These are phyloP conservation scores for Eutrema salsugineum DNA, from an alignment of 441 rosid species.

Conservation along the genomic window DNA sequence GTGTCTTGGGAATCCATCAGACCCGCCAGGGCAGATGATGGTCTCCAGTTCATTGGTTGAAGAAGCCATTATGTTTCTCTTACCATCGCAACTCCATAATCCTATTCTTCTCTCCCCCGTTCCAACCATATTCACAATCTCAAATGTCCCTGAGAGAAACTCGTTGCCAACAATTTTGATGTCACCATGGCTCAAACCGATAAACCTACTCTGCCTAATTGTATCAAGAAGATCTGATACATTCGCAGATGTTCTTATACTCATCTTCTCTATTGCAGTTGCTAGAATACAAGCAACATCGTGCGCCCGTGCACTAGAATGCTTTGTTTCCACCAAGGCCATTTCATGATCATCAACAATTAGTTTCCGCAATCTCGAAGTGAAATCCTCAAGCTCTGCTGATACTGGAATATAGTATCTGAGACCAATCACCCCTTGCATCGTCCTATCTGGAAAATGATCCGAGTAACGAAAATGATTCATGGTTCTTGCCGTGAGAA, in stretches of 20 bases:
- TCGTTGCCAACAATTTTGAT: slow-evolving; percentile 26
- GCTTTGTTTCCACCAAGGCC: background rate
- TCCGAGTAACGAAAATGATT: slow-evolving; percentile 28
- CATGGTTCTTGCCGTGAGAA: slow-evolving; percentile 31
- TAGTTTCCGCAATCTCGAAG: slow-evolving; percentile 27
- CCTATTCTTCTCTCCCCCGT: background rate
- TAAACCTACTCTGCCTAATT: slow-evolving; percentile 17
- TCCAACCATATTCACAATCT: slow-evolving; percentile 31
- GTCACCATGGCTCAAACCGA: slow-evolving; percentile 29
- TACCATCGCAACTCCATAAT: slow-evolving; percentile 1
- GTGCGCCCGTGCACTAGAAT: slow-evolving; percentile 23
- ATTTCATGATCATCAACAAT: slow-evolving; percentile 15
- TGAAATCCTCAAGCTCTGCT: slow-evolving; percentile 20
- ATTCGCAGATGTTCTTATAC: background rate
- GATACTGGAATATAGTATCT: slow-evolving; percentile 28
- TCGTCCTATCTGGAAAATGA: slow-evolving; percentile 15
- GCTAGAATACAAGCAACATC: slow-evolving; percentile 38
- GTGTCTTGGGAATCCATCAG: slow-evolving; percentile 9
- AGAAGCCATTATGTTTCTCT: background rate
- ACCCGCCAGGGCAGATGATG: slow-evolving; percentile 20
- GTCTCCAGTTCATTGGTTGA: background rate
- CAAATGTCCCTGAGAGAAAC: slow-evolving; percentile 1
- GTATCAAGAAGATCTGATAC: slow-evolving; percentile 21
- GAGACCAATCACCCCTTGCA: slow-evolving; percentile 46
- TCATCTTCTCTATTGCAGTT: slow-evolving; percentile 28